phyloP scores from a whole-genome alignment of 129 eudicot genomes.

The Oenanthe sinensis region DNA sequence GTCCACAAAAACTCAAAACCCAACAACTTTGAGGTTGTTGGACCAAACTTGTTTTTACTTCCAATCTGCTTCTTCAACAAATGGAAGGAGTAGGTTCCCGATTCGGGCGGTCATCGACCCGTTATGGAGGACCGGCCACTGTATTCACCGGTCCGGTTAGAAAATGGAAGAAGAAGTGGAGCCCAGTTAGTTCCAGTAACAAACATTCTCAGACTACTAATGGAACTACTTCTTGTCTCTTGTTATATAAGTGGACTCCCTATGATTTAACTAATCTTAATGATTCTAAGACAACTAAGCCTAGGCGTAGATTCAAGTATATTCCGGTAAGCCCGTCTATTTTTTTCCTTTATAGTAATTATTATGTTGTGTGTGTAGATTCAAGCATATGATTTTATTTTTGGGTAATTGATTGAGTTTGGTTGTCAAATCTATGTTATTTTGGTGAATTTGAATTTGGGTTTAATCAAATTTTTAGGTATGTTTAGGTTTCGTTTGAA shows the following conservation, averaged over 20 bases:
- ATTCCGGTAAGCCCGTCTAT: constrained; percentile 52
- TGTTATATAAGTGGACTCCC: constrained; percentile 91
- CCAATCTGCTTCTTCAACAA: constrained; percentile 3
- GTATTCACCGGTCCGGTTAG: constrained; percentile 94
- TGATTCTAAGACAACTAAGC: constrained; percentile 7
- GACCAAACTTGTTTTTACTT: neutral
- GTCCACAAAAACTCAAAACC: neutral
- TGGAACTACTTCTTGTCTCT: constrained; percentile 34
- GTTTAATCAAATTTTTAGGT: neutral
- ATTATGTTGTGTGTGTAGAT: too few species aligned
- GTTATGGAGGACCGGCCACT: constrained; percentile 88
- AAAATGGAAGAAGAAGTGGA: constrained; percentile 97
- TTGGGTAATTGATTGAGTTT: too few species aligned
- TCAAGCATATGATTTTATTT: too few species aligned
- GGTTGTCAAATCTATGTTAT: neutral
- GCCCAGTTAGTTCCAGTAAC: constrained; percentile 32
- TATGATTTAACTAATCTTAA: constrained; percentile 21
- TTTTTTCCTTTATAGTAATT: neutral
- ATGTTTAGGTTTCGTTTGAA: neutral
- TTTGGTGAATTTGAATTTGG: neutral
- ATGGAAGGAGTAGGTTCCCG: constrained; percentile 99
- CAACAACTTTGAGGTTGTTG: neutral
- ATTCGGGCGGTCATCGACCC: constrained; percentile 84
- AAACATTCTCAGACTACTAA: neutral
- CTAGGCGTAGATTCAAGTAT: constrained; percentile 68